Evolutionary conservation across 306 rosid genomes (phyloP).

Genomic region (Medicago lupulina): DNA sequence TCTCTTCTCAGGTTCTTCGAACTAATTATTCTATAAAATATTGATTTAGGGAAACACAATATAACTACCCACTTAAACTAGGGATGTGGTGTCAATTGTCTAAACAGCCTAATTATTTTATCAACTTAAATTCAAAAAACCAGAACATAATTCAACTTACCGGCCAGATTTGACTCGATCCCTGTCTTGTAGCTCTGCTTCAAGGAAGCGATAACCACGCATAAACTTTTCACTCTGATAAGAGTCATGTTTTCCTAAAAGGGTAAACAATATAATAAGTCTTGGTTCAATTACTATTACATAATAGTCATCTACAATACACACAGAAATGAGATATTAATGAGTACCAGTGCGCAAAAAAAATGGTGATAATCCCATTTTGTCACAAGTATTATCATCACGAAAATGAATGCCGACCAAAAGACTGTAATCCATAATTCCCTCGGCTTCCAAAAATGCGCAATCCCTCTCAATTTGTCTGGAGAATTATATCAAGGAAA

Average conservation of each 20-base stretch:
- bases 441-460: conserved; percentile 86
- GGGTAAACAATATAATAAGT: conserved; percentile 14
- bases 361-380: conserved; percentile 89
- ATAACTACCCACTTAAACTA: neutral
- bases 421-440: conserved; percentile 99
- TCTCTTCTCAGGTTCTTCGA: conserved; percentile 1
- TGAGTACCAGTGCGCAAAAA: conserved; percentile 79
- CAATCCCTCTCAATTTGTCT: conserved; percentile 93
- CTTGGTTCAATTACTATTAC: conserved; percentile 2
- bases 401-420: conserved; percentile 94
- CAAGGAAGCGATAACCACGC: conserved; percentile 96
- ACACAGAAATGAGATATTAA: conserved; percentile 12
- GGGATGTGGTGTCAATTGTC: neutral
- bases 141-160: conserved; percentile 51
- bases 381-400: conserved; percentile 72
- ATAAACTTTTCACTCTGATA: conserved; percentile 86
- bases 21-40: too few relatives aligned
- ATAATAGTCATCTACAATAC: neutral
- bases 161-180: conserved; percentile 89
- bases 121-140: conserved; percentile 11
- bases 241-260: conserved; percentile 77
- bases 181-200: conserved; percentile 94
- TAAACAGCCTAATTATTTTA: neutral
- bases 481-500: conserved; percentile 39
- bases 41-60: neutral